Conservation (phyloP, 306 rosid genomes). For the Cicer bijugum region DNA sequence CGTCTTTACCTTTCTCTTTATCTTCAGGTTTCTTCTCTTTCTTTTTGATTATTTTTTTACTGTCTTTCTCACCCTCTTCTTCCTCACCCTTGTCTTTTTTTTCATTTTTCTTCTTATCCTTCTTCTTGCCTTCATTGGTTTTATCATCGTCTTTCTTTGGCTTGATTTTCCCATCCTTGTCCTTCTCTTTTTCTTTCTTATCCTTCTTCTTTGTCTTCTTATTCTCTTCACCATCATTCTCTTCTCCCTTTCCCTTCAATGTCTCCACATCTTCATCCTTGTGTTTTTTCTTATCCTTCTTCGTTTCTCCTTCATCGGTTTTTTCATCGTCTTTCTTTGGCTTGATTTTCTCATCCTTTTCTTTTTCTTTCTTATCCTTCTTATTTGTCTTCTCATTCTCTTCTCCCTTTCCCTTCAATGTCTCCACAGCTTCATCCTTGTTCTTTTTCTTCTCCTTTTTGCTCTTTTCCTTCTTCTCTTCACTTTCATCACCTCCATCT, state of each 20-base stretch:
- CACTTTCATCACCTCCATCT: slow-evolving; percentile 17
- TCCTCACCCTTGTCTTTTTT: slow-evolving; percentile 16
- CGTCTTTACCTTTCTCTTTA: slow-evolving; percentile 25
- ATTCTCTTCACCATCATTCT: neutral
- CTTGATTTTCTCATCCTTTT: slow-evolving; percentile 15
- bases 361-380: slow-evolving; percentile 27
- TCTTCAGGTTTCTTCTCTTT: slow-evolving; percentile 18
- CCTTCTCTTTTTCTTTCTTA: neutral
- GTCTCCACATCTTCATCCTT: slow-evolving; percentile 35
- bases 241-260: slow-evolving; percentile 2
- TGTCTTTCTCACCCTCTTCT: neutral
- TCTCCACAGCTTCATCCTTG: slow-evolving; percentile 36
- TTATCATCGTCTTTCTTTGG: slow-evolving; percentile 13
- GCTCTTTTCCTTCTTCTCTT: slow-evolving; percentile 24
- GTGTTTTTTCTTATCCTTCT: slow-evolving; percentile 39
- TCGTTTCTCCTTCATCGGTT: slow-evolving; percentile 12
- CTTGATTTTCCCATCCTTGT: slow-evolving; percentile 18
- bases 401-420: slow-evolving; percentile 29
- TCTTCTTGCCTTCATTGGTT: slow-evolving; percentile 16
- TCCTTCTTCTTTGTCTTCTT: slow-evolving; percentile 13
- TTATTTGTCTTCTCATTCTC: neutral
- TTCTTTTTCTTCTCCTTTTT: slow-evolving; percentile 36
- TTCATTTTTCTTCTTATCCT: slow-evolving; percentile 29
- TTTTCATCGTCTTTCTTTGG: slow-evolving; percentile 11
- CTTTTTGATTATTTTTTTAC: neutral